phyloP scores from a whole-genome alignment of 75 land plant genomes.

The Sequoiadendron giganteum region DNA sequence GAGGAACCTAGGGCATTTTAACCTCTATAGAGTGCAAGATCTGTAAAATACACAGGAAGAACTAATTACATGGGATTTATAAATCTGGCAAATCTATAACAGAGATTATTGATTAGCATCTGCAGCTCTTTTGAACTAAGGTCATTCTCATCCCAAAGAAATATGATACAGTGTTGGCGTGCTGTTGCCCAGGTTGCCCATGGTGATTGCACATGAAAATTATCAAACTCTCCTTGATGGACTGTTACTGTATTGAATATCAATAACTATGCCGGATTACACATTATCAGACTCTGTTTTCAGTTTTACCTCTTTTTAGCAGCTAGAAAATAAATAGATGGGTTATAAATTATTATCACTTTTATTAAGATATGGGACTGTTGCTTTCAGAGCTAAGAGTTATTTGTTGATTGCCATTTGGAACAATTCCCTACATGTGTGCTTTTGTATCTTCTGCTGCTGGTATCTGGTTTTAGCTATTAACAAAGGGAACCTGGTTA shows the following conservation, averaged over 20 bases:
- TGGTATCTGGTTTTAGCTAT: too few species aligned
- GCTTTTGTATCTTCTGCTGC: too few species aligned
- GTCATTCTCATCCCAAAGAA: conserved; percentile 37
- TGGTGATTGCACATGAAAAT: conserved; percentile 49
- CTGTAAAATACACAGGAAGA: conserved; percentile 63
- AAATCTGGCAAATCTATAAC: conserved; percentile 52
- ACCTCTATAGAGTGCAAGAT: conserved; percentile 56
- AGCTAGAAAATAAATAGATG: conserved; percentile 35
- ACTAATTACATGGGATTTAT: conserved; percentile 48
- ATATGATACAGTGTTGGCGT: conserved; percentile 55
- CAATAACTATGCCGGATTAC: conserved; percentile 50
- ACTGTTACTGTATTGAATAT: conserved; percentile 16
- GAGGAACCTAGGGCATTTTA: too few species aligned
- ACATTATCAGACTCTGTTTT: conserved; percentile 30
- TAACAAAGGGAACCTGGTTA: too few species aligned
- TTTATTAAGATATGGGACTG: neutral
- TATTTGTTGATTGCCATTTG: conserved; percentile 46
- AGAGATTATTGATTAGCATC: conserved; percentile 41
- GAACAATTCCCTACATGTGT: too few species aligned
- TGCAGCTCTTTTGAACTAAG: conserved; percentile 48
- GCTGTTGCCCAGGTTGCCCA: conserved; percentile 39
- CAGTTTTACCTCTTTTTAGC: conserved; percentile 38
- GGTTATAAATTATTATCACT: conserved; percentile 26
- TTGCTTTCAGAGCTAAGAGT: conserved; percentile 23
- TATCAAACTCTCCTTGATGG: conserved; percentile 48